Evolutionary conservation across 768 basidiomycete species (phyloP).

Genomic region (Melanogaster broomeanus): DNA sequence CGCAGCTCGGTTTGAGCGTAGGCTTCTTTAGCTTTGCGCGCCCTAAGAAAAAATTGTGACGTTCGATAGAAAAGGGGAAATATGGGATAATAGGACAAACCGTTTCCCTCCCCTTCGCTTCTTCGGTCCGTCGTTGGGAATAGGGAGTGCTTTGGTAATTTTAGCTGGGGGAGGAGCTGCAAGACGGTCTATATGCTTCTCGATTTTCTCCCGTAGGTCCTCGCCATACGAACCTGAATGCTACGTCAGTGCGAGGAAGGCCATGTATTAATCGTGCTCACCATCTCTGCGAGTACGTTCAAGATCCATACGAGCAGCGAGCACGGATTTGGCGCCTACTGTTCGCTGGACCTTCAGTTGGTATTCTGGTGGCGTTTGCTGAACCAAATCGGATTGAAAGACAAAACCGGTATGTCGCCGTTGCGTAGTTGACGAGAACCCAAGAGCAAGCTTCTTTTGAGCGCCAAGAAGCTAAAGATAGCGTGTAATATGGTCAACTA

Average conservation of each 20-base stretch:
- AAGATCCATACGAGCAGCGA: conserved; percentile 94
- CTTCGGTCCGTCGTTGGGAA: conserved; percentile 94
- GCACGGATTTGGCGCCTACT: conserved; percentile 86
- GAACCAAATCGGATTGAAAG: conserved; percentile 89
- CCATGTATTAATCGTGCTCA: conserved; percentile 30
- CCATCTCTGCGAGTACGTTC: conserved; percentile 83
- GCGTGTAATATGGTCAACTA: conserved; percentile 2
- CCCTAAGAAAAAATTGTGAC: conserved; percentile 46
- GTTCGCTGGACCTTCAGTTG: conserved; percentile 92
- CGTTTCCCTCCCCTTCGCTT: conserved; percentile 95
- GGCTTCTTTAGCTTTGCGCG: conserved; percentile 97
- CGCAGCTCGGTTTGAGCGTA: conserved; percentile 96
- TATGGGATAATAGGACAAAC: conserved; percentile 41
- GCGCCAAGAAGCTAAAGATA: conserved; percentile 82
- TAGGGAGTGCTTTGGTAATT: conserved; percentile 88
- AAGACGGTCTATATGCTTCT: conserved; percentile 87
- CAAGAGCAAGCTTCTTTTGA: conserved; percentile 88
- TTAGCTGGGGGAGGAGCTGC: conserved; percentile 94
- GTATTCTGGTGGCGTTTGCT: conserved; percentile 85
- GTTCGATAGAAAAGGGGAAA: background rate
- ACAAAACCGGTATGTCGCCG: conserved; percentile 95
- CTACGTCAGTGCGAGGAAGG: background rate
- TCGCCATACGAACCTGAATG: conserved; percentile 74
- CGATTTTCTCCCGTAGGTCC: conserved; percentile 81
- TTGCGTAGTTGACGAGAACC: conserved; percentile 86